These are phyloP conservation scores for Colletotrichum tropicale DNA, from an alignment of 2,329 filamentous ascomycete genomes.

Conservation along the genomic window DNA sequence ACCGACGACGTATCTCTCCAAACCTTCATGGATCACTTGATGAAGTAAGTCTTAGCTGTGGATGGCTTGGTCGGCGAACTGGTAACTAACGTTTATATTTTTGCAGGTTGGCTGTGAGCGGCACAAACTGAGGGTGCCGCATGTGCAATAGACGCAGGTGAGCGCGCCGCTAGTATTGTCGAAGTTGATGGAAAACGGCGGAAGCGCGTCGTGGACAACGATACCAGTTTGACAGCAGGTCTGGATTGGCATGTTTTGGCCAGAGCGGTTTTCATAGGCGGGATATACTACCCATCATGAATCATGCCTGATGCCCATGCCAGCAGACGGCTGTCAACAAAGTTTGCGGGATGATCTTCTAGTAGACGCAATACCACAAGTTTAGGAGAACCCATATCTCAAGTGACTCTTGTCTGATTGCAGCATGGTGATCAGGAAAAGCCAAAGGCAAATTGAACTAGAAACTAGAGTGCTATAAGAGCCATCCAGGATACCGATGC, in stretches of 20 bases:
- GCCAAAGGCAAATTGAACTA: not conserved
- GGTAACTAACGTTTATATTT: slow-evolving; percentile 9
- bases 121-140: slow-evolving; percentile 58
- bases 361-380: not conserved
- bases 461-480: not conserved
- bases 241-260: not conserved
- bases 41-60: slow-evolving; percentile 74
- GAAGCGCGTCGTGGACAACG: not conserved
- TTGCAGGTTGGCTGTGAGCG: slow-evolving; percentile 63
- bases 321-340: not conserved
- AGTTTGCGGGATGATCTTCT: not conserved
- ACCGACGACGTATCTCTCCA: slow-evolving; percentile 98
- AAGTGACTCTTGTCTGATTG: not conserved
- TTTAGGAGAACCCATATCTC: not conserved
- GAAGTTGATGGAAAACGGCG: not conserved
- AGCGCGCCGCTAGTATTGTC: not conserved
- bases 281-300: not conserved
- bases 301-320: not conserved
- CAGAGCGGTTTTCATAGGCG: not conserved
- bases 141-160: not conserved
- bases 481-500: not conserved
- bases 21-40: slow-evolving; percentile 99
- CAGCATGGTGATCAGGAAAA: not conserved
- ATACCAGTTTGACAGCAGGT: not conserved
- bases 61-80: not conserved